phyloP scores from a whole-genome alignment of 164 flowering plant species.

The Liquidambar formosana region DNA sequence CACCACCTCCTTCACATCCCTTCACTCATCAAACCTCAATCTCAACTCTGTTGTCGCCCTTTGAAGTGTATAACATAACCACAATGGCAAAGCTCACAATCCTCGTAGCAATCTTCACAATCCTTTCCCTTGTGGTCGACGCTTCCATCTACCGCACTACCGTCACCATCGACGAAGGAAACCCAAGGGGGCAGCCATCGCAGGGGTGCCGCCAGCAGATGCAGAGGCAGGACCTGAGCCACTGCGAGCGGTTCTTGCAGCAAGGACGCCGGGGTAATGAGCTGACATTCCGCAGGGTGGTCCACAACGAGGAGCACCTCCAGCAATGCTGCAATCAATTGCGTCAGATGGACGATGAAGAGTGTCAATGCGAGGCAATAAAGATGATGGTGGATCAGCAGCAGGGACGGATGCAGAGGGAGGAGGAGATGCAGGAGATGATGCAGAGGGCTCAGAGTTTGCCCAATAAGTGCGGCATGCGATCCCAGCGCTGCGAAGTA shows the following conservation, averaged over 20 bases:
- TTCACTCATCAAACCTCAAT: not conserved
- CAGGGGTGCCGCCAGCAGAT: slow-evolving; percentile 13
- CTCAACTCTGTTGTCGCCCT: no score
- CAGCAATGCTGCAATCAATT: slow-evolving; percentile 12
- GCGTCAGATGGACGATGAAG: not conserved
- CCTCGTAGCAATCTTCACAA: not conserved
- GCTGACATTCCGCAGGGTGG: not conserved
- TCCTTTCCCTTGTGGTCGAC: slow-evolving; percentile 3
- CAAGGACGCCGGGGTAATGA: not conserved
- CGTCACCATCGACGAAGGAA: slow-evolving; percentile 9
- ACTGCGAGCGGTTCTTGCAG: slow-evolving; percentile 9
- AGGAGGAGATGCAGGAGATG: not conserved
- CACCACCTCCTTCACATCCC: not conserved
- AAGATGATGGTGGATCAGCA: not conserved
- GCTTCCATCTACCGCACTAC: slow-evolving; percentile 18
- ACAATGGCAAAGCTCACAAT: slow-evolving; percentile 7
- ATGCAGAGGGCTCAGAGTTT: not conserved
- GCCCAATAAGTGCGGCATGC: not conserved
- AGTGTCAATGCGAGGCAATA: slow-evolving; percentile 4
- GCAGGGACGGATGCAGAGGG: not conserved
- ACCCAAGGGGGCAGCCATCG: no score
- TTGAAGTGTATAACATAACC: no score
- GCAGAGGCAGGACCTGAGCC: not conserved
- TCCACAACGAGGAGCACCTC: not conserved
- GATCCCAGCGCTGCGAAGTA: not conserved